A percentile compares a stretch with the other conserved stretches of the same genome.
phyloP scores from a whole-genome alignment of 768 basidiomycete genomes.

The Suillus discolor region DNA sequence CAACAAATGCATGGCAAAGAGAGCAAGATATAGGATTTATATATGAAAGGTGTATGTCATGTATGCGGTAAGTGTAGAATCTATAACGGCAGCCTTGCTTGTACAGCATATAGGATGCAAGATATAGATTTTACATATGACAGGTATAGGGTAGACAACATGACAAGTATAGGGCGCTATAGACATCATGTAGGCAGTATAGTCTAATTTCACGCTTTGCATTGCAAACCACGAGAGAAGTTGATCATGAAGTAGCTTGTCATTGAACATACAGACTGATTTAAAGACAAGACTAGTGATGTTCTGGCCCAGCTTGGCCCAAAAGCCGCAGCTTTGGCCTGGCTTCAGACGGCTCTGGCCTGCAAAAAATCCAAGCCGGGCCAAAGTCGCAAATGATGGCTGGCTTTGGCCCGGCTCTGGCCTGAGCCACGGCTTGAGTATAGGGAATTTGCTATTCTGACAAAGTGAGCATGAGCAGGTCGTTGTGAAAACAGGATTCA shows the following conservation, averaged over 20 bases:
- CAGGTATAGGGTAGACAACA: neutral
- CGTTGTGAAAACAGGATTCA: too few relatives aligned
- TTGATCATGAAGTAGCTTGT: neutral
- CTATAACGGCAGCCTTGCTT: neutral
- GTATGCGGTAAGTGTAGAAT: neutral
- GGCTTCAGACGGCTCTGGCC: too few relatives aligned
- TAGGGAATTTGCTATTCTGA: too few relatives aligned
- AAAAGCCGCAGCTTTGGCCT: too few relatives aligned
- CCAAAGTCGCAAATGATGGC: too few relatives aligned
- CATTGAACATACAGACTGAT: neutral
- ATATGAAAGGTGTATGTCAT: neutral
- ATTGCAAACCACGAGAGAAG: neutral
- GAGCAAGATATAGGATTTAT: neutral
- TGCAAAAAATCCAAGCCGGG: too few relatives aligned
- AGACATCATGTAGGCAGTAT: conserved; percentile 1
- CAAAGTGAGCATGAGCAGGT: too few relatives aligned
- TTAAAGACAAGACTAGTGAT: too few relatives aligned
- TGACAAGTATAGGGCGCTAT: neutral
- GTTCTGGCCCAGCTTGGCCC: too few relatives aligned
- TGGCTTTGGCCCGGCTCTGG: too few relatives aligned
- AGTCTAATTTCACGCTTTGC: neutral
- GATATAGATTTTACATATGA: neutral
- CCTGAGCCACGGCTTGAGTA: too few relatives aligned
- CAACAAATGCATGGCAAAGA: neutral
- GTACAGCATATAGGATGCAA: neutral